Evolutionary conservation across 192 early-diverging fungal species (phyloP), one percentile per base, ranked within the genome.

Genomic region (Coemansia sp.): DNA sequence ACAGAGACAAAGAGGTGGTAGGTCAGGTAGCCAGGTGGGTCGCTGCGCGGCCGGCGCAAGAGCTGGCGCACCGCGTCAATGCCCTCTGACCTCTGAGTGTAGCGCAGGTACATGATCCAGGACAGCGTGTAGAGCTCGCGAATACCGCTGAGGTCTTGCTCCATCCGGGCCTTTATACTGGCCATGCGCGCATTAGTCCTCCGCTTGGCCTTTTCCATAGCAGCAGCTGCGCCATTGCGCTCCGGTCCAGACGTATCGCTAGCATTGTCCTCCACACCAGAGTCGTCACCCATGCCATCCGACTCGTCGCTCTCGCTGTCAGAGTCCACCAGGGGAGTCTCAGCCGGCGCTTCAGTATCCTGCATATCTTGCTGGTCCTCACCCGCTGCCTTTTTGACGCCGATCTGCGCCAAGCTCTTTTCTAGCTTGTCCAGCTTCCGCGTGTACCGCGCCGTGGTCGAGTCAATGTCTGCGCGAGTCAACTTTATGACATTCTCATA

Each of bases 71-170:
- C 92, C 15, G 77, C 83, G 50, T 89, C 86, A 44, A 91, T 87
- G 55, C 87, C 91, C 87, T 98, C 91, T 0, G 87, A 75, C 32
- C 97, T 73, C 70, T 95, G 85, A 15, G 86, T 77, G 61, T 89
- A 87, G 16, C 93, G 85, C 92, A 97, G 93, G 61, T 94, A 93
- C 69, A 91, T 90, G 59, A 97, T 91, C 93, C 94, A 97, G 16
- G 88, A 86, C 39, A 94, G 63, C 9, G 86, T 85, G 62, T 88
- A 85, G 2, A 82, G 83, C 55, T 86, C 76, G 59, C 86, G 87
- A 47, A 69, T 68, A 16, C 70, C 71, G 15, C 68, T 59, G 10
- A 80, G 56, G 11, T 86, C 56, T 5, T 47, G 24, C 43, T 67
- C 63, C 58, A 70, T 73, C 22, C 65, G 87, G 73, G 27, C 72